phyloP scores from a whole-genome alignment of 1,284 basidiomycete species.

The Irpex rosettiformis region DNA sequence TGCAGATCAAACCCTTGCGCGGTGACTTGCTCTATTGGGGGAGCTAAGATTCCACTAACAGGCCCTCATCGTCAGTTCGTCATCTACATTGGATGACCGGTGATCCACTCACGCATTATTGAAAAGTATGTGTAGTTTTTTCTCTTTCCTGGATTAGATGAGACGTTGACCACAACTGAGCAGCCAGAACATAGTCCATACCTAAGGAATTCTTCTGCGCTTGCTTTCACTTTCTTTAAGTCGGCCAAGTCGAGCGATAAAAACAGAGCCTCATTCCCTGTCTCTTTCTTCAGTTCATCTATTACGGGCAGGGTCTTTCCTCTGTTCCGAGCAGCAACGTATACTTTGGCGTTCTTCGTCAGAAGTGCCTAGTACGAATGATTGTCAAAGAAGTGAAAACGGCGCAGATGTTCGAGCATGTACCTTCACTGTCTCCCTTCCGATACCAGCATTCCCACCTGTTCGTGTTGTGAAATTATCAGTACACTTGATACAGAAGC shows the following conservation, averaged over 20 bases:
- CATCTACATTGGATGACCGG: not conserved
- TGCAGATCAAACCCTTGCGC: constrained; percentile 47
- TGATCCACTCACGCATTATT: constrained; percentile 43
- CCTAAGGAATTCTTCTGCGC: constrained; percentile 38
- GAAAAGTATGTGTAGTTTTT: constrained; percentile 44
- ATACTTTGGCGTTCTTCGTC: constrained; percentile 45
- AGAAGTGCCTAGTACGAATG: constrained; percentile 33
- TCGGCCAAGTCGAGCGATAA: constrained; percentile 45
- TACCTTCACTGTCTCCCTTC: constrained; percentile 23
- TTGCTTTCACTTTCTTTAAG: constrained; percentile 36
- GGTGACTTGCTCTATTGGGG: constrained; percentile 33
- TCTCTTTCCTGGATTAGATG: constrained; percentile 37
- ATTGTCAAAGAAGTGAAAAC: not conserved
- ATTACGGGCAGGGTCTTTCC: constrained; percentile 40
- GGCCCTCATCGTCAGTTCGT: not conserved
- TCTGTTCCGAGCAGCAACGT: constrained; percentile 41
- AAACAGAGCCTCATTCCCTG: constrained; percentile 36
- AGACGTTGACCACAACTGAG: too few species aligned
- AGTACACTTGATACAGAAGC: not conserved
- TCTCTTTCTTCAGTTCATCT: constrained; percentile 33
- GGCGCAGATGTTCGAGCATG: not conserved
- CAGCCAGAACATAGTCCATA: constrained; percentile 15
- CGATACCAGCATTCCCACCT: constrained; percentile 23
- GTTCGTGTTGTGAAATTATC: not conserved
- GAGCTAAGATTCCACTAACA: constrained; percentile 44